Evolutionary conservation across 208 protist genomes (phyloP), one percentile per base, ranked within the genome.

Genomic region (Leishmania martiniquensis): DNA sequence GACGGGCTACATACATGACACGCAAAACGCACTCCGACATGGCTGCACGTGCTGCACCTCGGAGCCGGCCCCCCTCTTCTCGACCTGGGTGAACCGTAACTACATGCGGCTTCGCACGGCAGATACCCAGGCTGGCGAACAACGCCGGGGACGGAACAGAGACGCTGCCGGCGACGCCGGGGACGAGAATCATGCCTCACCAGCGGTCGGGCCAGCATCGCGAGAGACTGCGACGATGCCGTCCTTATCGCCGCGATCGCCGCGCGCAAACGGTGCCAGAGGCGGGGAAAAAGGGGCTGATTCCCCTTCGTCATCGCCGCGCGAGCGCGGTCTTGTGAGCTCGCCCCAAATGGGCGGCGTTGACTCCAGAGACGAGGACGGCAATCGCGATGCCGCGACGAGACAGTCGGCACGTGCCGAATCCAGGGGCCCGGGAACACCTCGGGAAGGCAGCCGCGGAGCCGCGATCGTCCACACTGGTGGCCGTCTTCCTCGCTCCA

Each of bases 51-150:
- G 80, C 75, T 79, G 74, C 62, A 70, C 75, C 29, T 44, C 75
- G 0, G 69, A 78, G 29, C 75, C 80, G 42, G 80, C 68, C 10
- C 80, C 80, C 34, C 80, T 76, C 62, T 84, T 84, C 47, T 79
- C 75, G 15, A 84, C 80, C 10, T 84, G 80, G 80, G 52, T 72
- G 17, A 84, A 75, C 52, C 80, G 62, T 60, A 80, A 66, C 80
- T 65, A 37, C 71, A 79, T 84, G 80, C 74, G 39, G 25, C 51
- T 84, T 49, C 75, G 75, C 59, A 79, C 74, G 10, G 75, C 75
- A 20, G 62, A 84, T 37, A 52, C 75, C 13, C 52, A 25, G 4
- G 63, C 15, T 49, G 44, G 42, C 37, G 55, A 15, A 22, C 6
- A 0, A 32, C 37, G 51, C 17, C 9, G 29, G 39, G 12, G 13